phyloP scores from a whole-genome alignment of 1,284 basidiomycete genomes.

The Cutaneotrichosporon cavernicola region DNA sequence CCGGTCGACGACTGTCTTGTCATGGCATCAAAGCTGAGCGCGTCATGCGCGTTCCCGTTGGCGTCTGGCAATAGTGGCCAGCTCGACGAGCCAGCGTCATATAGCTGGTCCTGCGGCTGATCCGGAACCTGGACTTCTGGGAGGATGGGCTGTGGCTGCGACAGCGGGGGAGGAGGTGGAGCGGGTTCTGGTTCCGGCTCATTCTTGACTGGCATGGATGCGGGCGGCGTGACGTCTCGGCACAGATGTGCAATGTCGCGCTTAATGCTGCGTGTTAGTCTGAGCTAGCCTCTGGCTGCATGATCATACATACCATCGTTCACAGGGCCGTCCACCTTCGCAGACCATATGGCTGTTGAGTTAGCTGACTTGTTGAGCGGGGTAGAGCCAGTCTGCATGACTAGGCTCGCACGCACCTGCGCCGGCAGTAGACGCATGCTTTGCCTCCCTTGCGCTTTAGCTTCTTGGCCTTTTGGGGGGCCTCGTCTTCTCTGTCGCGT shows the following conservation, averaged over 20 bases:
- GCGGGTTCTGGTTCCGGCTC: constrained; percentile 25
- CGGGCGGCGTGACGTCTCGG: constrained; percentile 73
- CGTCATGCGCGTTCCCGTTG: constrained; percentile 14
- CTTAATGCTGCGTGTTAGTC: constrained; percentile 65
- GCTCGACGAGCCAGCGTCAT: constrained; percentile 13
- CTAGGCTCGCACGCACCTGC: constrained; percentile 58
- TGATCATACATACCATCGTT: constrained; percentile 65
- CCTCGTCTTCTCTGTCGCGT: constrained; percentile 8
- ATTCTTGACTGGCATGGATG: constrained; percentile 21
- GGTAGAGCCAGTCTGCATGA: constrained; percentile 34
- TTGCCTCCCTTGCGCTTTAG: constrained; percentile 58
- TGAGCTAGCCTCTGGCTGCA: constrained; percentile 10
- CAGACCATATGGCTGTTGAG: constrained; percentile 67
- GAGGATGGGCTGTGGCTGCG: constrained; percentile 1
- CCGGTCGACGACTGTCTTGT: not conserved
- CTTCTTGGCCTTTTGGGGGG: constrained; percentile 53
- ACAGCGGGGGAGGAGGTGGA: not conserved
- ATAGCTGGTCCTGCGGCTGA: constrained; percentile 13
- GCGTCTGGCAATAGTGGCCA: constrained; percentile 47
- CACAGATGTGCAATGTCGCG: constrained; percentile 87
- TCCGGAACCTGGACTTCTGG: not conserved
- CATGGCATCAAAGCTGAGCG: constrained; percentile 18
- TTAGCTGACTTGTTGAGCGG: no score
- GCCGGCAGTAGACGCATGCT: constrained; percentile 88
- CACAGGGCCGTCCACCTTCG: constrained; percentile 78